Conservation (phyloP, 2,329 filamentous ascomycete species). For the Grosmannia huntii region DNA sequence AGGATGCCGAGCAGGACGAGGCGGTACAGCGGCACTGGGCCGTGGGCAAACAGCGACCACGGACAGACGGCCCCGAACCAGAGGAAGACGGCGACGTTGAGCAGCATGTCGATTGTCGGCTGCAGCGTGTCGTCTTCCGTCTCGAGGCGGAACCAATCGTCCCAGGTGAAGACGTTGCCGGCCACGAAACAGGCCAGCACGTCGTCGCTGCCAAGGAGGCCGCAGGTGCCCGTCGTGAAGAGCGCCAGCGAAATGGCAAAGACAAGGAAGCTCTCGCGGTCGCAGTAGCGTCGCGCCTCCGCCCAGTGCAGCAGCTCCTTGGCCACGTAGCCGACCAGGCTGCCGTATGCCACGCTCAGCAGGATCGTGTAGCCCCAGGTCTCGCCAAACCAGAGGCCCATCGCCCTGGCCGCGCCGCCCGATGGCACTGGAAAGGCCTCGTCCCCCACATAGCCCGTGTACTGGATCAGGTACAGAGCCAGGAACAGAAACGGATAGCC, state of each 20-base stretch:
- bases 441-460: slow-evolving; percentile 46
- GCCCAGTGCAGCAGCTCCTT: slow-evolving; percentile 77
- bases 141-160: slow-evolving; percentile 86
- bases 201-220: slow-evolving; percentile 78
- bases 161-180: slow-evolving; percentile 82
- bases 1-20: slow-evolving; percentile 62
- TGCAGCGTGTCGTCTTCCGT: slow-evolving; percentile 87
- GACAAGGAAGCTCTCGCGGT: slow-evolving; percentile 76
- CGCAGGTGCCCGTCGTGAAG: slow-evolving; percentile 78
- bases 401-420: slow-evolving; percentile 50
- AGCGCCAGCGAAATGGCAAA: slow-evolving; percentile 76
- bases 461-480: slow-evolving; percentile 72
- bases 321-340: slow-evolving; percentile 64
- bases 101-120: slow-evolving; percentile 86
- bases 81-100: slow-evolving; percentile 79
- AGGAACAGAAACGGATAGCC: slow-evolving; percentile 85
- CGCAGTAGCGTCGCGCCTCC: slow-evolving; percentile 67
- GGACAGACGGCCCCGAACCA: slow-evolving; percentile 84
- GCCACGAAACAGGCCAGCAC: slow-evolving; percentile 87
- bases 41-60: slow-evolving; percentile 57
- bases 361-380: slow-evolving; percentile 77
- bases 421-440: slow-evolving; percentile 26
- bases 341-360: slow-evolving; percentile 66
- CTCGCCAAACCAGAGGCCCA: slow-evolving; percentile 73
- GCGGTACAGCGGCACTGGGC: slow-evolving; percentile 56